A percentile compares a stretch with the other conserved stretches of the same genome.
phyloP scores from a whole-genome alignment of 2,329 filamentous ascomycete species.

The Fusarium clavum region DNA sequence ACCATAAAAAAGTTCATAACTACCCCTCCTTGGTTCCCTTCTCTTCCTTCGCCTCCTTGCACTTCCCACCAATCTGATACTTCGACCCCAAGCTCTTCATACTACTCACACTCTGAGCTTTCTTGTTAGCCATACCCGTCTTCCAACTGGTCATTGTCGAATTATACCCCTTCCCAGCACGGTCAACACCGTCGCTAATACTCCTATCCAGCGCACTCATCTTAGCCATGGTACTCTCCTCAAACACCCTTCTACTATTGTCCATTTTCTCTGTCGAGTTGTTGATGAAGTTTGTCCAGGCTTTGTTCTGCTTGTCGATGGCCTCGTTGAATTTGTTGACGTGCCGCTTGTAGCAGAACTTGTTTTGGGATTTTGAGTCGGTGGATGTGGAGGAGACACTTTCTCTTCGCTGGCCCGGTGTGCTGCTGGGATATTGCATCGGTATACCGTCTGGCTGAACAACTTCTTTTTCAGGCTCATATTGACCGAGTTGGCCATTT shows the following conservation, averaged over 20 bases:
- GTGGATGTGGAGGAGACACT: constrained; percentile 3
- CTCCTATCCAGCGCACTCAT: constrained; percentile 15
- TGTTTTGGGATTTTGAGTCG: background rate
- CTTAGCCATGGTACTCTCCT: constrained; percentile 7
- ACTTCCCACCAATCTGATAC: background rate
- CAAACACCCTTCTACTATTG: constrained; percentile 9
- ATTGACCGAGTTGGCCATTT: background rate
- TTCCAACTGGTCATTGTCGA: constrained; percentile 8
- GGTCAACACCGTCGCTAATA: constrained; percentile 7
- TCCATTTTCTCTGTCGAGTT: constrained; percentile 21
- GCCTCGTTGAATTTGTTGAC: constrained; percentile 24
- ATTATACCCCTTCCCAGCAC: constrained; percentile 10
- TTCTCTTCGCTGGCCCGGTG: background rate
- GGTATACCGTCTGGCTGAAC: accelerated
- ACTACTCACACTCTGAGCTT: constrained; percentile 11
- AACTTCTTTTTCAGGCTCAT: background rate
- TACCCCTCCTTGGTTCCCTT: background rate
- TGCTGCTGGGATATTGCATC: background rate
- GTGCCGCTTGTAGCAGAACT: constrained; percentile 4
- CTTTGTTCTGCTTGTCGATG: constrained; percentile 36
- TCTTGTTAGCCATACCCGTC: constrained; percentile 6
- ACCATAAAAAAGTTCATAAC: accelerated
- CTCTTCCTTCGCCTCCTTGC: background rate
- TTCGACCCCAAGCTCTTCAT: constrained; percentile 12
- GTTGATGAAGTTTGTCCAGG: constrained; percentile 11